Evolutionary conservation across 176 grass and related monocot genomes (phyloP).

Genomic region (Luzula sylvatica): DNA sequence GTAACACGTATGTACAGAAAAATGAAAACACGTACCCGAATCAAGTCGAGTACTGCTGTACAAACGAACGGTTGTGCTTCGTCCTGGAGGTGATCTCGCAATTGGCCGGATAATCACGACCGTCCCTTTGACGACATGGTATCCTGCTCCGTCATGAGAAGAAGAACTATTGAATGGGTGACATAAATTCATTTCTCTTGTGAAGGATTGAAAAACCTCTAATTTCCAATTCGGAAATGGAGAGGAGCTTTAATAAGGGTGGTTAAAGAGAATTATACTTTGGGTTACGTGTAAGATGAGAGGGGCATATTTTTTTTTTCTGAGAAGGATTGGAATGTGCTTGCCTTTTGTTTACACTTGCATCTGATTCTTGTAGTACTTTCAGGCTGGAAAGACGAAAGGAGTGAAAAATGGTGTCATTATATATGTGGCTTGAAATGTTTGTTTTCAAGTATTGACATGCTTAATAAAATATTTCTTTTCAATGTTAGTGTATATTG

Average conservation of each 20-base stretch:
- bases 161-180: not conserved
- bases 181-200: slow-evolving; percentile 49
- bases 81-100: slow-evolving; percentile 21
- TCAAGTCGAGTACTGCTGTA: slow-evolving; percentile 69
- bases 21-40: slow-evolving; percentile 19
- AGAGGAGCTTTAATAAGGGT: not conserved
- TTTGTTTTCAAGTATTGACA: too few relatives aligned
- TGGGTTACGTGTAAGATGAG: slow-evolving; percentile 37
- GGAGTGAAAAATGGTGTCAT: too few relatives aligned
- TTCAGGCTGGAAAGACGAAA: slow-evolving; percentile 23
- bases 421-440: too few relatives aligned
- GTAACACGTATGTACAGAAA: too few relatives aligned
- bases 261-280: slow-evolving; percentile 36
- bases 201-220: not conserved
- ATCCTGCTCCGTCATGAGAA: not conserved
- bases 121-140: slow-evolving; percentile 36
- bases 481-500: too few relatives aligned
- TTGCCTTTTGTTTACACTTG: slow-evolving; percentile 36
- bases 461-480: too few relatives aligned
- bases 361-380: slow-evolving; percentile 37
- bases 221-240: not conserved
- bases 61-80: slow-evolving; percentile 48
- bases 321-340: slow-evolving; percentile 15
- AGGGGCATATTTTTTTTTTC: slow-evolving; percentile 22
- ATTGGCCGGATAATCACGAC: slow-evolving; percentile 43